These are phyloP conservation scores for Thymus quinquecostatus DNA, from an alignment of 257 asterid species.

Conservation along the genomic window DNA sequence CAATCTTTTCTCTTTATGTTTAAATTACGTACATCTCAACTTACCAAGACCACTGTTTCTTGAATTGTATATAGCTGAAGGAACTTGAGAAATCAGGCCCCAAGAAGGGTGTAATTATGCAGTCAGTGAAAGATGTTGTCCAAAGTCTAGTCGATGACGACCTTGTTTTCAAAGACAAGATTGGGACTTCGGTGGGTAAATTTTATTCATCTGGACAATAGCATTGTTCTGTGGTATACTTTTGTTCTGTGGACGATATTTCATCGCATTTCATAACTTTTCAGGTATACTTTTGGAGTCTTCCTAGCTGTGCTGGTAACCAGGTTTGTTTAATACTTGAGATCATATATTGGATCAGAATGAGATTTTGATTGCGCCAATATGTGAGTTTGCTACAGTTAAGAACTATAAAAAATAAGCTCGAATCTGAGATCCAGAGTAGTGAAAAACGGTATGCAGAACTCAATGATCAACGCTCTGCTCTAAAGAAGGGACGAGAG, in stretches of 20 bases:
- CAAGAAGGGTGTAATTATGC: constrained; percentile 88
- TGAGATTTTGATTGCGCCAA: constrained; percentile 15
- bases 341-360: constrained; percentile 17
- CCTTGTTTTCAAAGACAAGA: constrained; percentile 94
- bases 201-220: constrained; percentile 26
- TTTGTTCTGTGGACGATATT: background rate
- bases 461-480: constrained; percentile 67
- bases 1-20: background rate
- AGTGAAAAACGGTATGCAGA: constrained; percentile 64
- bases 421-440: constrained; percentile 73
- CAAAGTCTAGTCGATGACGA: constrained; percentile 94
- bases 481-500: constrained; percentile 92
- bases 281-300: constrained; percentile 99
- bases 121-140: constrained; percentile 94
- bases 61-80: constrained; percentile 64
- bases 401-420: constrained; percentile 70
- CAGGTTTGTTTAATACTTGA: constrained; percentile 57
- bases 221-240: background rate
- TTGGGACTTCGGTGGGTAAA: constrained; percentile 93
- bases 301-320: constrained; percentile 98
- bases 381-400: constrained; percentile 53
- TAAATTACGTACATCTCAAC: constrained; percentile 6
- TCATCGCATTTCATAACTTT: constrained; percentile 16
- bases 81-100: constrained; percentile 96
- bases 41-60: constrained; percentile 20